phyloP scores from a whole-genome alignment of 2,329 filamentous ascomycete species.

The Aspergillus pseudoterreus region DNA sequence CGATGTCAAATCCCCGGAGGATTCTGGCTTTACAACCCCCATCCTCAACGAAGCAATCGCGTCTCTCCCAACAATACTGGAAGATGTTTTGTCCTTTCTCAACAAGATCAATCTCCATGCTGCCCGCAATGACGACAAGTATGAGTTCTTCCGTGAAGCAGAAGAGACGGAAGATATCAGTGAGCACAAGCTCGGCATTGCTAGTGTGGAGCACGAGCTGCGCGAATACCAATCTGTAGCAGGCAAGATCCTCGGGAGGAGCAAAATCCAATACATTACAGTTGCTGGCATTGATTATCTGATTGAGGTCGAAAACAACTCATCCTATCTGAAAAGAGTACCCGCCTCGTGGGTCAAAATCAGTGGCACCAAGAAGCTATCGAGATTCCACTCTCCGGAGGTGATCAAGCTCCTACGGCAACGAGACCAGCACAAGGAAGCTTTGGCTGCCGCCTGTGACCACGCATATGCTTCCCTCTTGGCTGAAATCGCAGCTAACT shows the following conservation, averaged over 20 bases:
- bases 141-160: conserved; percentile 83
- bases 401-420: conserved; percentile 79
- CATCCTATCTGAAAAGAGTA: conserved; percentile 71
- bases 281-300: conserved; percentile 91
- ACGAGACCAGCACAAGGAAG: conserved; percentile 91
- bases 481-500: conserved; percentile 70
- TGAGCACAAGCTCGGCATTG: conserved; percentile 85
- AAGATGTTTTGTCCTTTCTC: conserved; percentile 69
- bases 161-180: conserved; percentile 86
- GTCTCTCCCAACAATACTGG: conserved; percentile 70
- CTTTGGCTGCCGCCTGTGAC: conserved; percentile 87
- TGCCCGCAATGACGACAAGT: conserved; percentile 85
- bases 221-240: conserved; percentile 70
- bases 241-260: conserved; percentile 68
- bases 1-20: conserved; percentile 59
- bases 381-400: conserved; percentile 90
- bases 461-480: conserved; percentile 72
- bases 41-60: conserved; percentile 69
- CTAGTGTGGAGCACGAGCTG: conserved; percentile 85
- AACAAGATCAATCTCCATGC: conserved; percentile 82
- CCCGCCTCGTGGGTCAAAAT: conserved; percentile 95
- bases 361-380: conserved; percentile 86
- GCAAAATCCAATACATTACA: conserved; percentile 72
- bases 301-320: conserved; percentile 79
- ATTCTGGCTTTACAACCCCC: conserved; percentile 68